These are phyloP conservation scores for Volvox africanus DNA, from an alignment of 139 green algal genomes.

Conservation along the genomic window DNA sequence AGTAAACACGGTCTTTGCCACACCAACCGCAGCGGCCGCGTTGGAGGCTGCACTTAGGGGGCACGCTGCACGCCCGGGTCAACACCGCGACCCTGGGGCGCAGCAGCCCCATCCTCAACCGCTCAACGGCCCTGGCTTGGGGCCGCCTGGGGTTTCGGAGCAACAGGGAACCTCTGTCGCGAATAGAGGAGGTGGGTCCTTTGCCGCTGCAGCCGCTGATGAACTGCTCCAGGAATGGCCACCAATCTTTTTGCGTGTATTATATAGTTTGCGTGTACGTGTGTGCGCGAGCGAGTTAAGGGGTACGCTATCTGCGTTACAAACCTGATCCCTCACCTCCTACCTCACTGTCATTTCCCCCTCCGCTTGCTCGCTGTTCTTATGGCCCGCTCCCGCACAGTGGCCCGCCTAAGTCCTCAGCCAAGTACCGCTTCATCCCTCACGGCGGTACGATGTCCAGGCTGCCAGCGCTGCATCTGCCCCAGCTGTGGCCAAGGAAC, in stretches of 20 bases:
- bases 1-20: background rate
- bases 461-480: constrained; percentile 38
- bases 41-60: background rate
- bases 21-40: background rate
- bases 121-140: background rate
- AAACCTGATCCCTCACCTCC: background rate
- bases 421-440: no score
- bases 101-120: background rate
- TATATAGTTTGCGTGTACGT: no score
- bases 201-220: background rate
- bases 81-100: background rate
- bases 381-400: background rate
- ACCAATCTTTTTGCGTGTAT: no score
- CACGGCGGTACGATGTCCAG: background rate
- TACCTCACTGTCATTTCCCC: background rate
- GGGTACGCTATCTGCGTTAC: no score
- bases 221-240: no score
- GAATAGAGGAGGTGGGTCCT: background rate
- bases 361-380: background rate
- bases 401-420: background rate
- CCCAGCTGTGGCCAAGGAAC: constrained; percentile 38
- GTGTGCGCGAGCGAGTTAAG: no score
- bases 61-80: background rate
- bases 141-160: background rate
- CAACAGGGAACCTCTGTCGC: background rate